Conservation (phyloP, 129 eudicot species). For the Pulicaria dysenterica region DNA sequence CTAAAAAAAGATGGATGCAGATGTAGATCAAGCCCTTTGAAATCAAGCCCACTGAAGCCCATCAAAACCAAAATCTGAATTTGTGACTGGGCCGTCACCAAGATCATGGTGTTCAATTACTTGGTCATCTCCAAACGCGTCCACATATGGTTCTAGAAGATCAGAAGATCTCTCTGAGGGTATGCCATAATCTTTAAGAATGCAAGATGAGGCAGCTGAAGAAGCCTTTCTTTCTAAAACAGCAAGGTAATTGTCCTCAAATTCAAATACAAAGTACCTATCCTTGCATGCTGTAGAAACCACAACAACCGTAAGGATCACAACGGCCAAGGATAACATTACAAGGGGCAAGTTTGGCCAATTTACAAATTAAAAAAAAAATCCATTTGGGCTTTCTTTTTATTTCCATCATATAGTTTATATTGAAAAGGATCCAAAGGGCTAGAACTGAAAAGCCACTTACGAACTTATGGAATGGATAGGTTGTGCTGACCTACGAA, state of each 20-base stretch:
- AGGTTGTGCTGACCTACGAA: not conserved
- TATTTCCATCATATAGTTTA: not conserved
- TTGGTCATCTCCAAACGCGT: conserved; percentile 43
- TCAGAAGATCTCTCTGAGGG: conserved; percentile 83
- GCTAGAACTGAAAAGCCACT: not conserved
- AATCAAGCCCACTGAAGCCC: conserved; percentile 86
- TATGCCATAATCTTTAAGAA: conserved; percentile 79
- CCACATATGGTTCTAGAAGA: conserved; percentile 72
- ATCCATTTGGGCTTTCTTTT: not conserved
- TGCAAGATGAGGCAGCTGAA: conserved; percentile 59
- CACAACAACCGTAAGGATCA: conserved; percentile 12
- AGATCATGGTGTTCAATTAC: conserved; percentile 43
- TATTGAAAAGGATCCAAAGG: not conserved
- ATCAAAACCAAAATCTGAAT: conserved; percentile 76
- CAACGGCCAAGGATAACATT: not conserved
- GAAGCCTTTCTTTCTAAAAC: conserved; percentile 83
- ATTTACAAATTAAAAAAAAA: not conserved
- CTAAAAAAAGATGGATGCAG: conserved; percentile 40
- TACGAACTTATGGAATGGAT: not conserved
- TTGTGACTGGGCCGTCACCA: conserved; percentile 71
- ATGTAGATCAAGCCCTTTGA: conserved; percentile 16
- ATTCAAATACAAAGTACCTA: conserved; percentile 79
- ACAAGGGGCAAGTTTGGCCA: not conserved
- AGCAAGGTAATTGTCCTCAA: conserved; percentile 83
- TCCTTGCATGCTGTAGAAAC: conserved; percentile 75